Conservation (phyloP, 371 early-diverging fungal genomes). For the Umbelopsis sp. region DNA sequence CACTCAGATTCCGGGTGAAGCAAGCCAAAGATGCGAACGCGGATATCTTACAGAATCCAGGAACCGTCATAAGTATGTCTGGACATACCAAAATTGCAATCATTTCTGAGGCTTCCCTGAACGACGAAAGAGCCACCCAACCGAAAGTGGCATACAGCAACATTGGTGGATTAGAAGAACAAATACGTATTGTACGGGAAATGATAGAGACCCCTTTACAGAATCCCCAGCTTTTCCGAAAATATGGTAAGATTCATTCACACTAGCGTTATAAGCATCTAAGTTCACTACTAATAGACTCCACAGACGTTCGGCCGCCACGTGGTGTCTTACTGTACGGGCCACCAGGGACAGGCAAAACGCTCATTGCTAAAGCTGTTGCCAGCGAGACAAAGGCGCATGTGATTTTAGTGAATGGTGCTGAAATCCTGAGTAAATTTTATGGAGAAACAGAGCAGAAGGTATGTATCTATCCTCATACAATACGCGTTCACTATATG, state of each 20-base stretch:
- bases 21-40: slow-evolving; percentile 18
- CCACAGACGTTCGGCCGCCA: slow-evolving; percentile 74
- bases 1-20: slow-evolving; percentile 41
- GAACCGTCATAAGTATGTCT: neutral
- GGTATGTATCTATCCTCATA: slow-evolving; percentile 35
- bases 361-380: slow-evolving; percentile 90
- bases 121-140: neutral
- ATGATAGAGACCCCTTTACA: slow-evolving; percentile 87
- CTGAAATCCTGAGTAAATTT: slow-evolving; percentile 94
- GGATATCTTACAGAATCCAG: slow-evolving; percentile 4
- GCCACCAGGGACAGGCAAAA: slow-evolving; percentile 99
- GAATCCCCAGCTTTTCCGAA: slow-evolving; percentile 72
- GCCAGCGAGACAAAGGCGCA: slow-evolving; percentile 84
- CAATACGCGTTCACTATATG: neutral
- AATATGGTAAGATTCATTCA: slow-evolving; percentile 51
- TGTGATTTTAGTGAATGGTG: slow-evolving; percentile 90
- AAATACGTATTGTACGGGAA: slow-evolving; percentile 77
- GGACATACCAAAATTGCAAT: neutral
- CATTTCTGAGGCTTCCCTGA: slow-evolving; percentile 4
- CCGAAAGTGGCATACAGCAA: slow-evolving; percentile 41
- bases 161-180: slow-evolving; percentile 78
- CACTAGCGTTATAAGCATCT: neutral
- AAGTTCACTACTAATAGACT: slow-evolving; percentile 18
- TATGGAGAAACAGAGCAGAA: slow-evolving; percentile 97
- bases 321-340: slow-evolving; percentile 93